Percentiles rank a stretch among this genome's conserved stretches.
Conservation (phyloP, 495 filamentous ascomycete species). For the Chaetomidium leptoderma region DNA sequence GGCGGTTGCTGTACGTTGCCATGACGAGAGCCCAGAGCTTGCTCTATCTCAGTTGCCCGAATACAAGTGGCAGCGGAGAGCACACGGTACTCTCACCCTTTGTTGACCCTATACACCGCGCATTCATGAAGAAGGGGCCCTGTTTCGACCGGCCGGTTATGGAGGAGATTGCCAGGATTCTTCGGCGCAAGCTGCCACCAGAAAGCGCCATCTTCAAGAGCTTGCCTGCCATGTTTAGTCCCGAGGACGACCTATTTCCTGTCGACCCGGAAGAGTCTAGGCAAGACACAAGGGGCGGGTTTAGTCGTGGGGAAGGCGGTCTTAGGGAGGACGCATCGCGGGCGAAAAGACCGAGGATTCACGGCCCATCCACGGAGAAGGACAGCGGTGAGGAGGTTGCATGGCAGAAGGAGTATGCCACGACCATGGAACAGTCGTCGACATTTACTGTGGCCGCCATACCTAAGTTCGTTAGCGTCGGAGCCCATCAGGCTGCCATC, state of each 20-base stretch:
- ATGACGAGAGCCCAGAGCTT: conserved; percentile 94
- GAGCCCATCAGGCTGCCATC: conserved; percentile 38
- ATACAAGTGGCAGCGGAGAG: conserved; percentile 31
- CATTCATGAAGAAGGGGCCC: conserved; percentile 42
- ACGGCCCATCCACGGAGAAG: conserved; percentile 24
- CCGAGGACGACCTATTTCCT: conserved; percentile 41
- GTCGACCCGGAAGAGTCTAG: conserved; percentile 29
- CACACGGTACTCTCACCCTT: conserved; percentile 40
- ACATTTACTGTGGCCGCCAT: conserved; percentile 40
- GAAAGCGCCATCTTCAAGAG: conserved; percentile 38
- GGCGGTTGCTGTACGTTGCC: conserved; percentile 88
- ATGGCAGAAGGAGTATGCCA: conserved; percentile 34
- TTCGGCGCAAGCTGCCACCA: conserved; percentile 38
- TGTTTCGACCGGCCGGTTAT: conserved; percentile 43
- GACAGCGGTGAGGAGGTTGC: conserved; percentile 31
- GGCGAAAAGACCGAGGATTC: conserved; percentile 28
- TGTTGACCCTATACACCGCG: conserved; percentile 30
- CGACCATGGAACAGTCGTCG: conserved; percentile 44
- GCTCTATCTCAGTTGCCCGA: conserved; percentile 84
- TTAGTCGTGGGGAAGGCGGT: background rate
- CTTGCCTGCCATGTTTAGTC: conserved; percentile 39
- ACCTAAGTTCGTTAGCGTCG: conserved; percentile 43
- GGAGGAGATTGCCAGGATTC: conserved; percentile 38
- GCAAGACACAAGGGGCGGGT: background rate
- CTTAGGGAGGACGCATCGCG: conserved; percentile 10